Percentiles rank a stretch among this genome's conserved stretches.
Evolutionary conservation across 768 basidiomycete species (phyloP).

Genomic region (Kwoniella sp.): DNA sequence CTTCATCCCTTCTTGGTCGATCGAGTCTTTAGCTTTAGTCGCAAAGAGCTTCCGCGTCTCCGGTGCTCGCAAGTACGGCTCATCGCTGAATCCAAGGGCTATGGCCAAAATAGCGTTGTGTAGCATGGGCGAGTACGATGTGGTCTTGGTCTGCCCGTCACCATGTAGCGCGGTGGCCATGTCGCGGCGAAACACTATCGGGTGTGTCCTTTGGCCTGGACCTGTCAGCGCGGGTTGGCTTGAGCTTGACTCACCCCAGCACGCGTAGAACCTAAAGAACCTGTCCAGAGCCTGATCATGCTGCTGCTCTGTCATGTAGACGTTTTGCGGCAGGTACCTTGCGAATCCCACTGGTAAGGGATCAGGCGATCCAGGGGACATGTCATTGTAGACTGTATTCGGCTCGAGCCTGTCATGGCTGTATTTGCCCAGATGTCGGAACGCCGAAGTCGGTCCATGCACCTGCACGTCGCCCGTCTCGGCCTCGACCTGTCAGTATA

Average conservation of each 20-base stretch:
- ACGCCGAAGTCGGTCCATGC: constrained; percentile 46
- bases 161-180: constrained; percentile 21
- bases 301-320: constrained; percentile 28
- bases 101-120: constrained; percentile 63
- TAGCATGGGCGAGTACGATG: constrained; percentile 67
- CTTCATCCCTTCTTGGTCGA: constrained; percentile 53
- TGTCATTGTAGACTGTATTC: not conserved
- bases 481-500: constrained; percentile 33
- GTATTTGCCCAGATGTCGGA: constrained; percentile 34
- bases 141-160: constrained; percentile 7
- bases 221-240: not conserved
- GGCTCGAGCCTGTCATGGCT: constrained; percentile 1
- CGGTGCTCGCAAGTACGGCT: constrained; percentile 46
- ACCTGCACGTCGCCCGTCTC: constrained; percentile 36
- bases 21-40: constrained; percentile 51
- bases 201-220: constrained; percentile 25
- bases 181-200: constrained; percentile 28
- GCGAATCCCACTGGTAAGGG: constrained; percentile 6
- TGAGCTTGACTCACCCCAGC: constrained; percentile 34
- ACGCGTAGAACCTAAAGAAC: constrained; percentile 42
- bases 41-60: constrained; percentile 49
- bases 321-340: constrained; percentile 28
- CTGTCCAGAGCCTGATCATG: constrained; percentile 32
- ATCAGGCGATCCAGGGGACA: constrained; percentile 1
- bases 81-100: constrained; percentile 52